Evolutionary conservation across 2,329 filamentous ascomycete genomes (phyloP).

Genomic region (Xylaria sp.): DNA sequence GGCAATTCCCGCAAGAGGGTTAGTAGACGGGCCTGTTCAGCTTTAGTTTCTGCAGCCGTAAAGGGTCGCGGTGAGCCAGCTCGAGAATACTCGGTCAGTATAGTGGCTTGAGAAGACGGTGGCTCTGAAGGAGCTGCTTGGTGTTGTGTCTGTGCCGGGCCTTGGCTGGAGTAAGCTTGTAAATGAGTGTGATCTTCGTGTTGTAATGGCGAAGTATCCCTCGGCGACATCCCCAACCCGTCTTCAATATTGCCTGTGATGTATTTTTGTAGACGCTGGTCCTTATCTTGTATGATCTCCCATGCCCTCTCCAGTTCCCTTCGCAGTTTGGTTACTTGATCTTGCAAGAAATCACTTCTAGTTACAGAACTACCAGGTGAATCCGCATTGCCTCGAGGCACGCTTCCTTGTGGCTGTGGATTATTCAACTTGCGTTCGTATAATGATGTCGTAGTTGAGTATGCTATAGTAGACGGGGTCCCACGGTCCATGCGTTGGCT

Average conservation of each 20-base stretch:
- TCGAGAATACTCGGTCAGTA: neutral
- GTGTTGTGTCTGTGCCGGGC: neutral
- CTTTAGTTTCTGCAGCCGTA: constrained; percentile 63
- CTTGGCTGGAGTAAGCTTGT: neutral
- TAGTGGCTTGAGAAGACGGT: neutral
- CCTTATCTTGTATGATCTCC: constrained; percentile 31
- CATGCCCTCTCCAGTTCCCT: constrained; percentile 21
- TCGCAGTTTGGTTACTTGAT: constrained; percentile 12
- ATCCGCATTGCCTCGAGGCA: neutral
- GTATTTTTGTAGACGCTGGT: constrained; percentile 6
- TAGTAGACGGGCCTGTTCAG: constrained; percentile 69
- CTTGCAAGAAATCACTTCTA: constrained; percentile 16
- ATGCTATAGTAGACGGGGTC: constrained; percentile 16
- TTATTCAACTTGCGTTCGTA: neutral
- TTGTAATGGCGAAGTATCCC: neutral
- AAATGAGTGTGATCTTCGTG: neutral
- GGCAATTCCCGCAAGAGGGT: constrained; percentile 66
- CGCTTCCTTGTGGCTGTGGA: neutral
- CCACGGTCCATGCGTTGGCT: constrained; percentile 23
- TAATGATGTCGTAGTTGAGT: neutral
- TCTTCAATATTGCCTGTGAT: neutral
- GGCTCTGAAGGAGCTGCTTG: neutral
- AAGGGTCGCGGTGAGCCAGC: constrained; percentile 46
- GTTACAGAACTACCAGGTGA: neutral
- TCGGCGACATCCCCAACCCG: too few relatives aligned